Percentiles rank a stretch among this genome's conserved stretches.
phyloP scores from a whole-genome alignment of 495 filamentous ascomycete genomes.

The Penicillium salamii region DNA sequence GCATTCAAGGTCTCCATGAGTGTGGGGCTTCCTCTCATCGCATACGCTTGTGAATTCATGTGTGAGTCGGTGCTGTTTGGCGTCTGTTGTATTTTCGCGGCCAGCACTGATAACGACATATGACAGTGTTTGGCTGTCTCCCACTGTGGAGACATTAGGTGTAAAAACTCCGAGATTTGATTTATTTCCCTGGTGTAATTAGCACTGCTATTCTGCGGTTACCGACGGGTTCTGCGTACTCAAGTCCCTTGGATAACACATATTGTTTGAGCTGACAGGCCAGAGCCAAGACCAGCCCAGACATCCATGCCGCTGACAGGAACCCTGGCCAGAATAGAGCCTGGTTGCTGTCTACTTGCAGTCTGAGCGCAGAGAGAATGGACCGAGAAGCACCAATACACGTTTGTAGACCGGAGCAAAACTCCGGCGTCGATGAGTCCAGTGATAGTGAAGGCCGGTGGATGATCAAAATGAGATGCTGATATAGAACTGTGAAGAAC shows the following conservation, averaged over 20 bases:
- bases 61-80: background rate
- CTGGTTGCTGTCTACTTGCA: conserved; percentile 28
- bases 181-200: conserved; percentile 30
- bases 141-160: conserved; percentile 39
- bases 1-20: background rate
- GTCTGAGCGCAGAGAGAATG: conserved; percentile 33
- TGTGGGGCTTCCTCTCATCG: background rate
- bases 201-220: background rate
- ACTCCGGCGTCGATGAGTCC: conserved; percentile 32
- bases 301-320: conserved; percentile 42
- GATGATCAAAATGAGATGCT: conserved; percentile 67
- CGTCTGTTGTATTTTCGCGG: conserved; percentile 22
- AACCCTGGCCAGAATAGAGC: conserved; percentile 43
- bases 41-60: conserved; percentile 14
- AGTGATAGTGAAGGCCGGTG: conserved; percentile 44
- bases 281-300: conserved; percentile 38
- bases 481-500: conserved; percentile 58
- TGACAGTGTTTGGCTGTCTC: conserved; percentile 41
- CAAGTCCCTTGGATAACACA: conserved; percentile 29
- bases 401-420: conserved; percentile 39
- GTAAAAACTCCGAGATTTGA: conserved; percentile 28
- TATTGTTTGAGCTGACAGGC: conserved; percentile 42
- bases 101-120: conserved; percentile 29
- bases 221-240: conserved; percentile 20
- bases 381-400: conserved; percentile 39